A percentile compares a stretch with the other conserved stretches of the same genome.
phyloP scores from a whole-genome alignment of 1,284 basidiomycete genomes.

The Ganoderma meredithae region DNA sequence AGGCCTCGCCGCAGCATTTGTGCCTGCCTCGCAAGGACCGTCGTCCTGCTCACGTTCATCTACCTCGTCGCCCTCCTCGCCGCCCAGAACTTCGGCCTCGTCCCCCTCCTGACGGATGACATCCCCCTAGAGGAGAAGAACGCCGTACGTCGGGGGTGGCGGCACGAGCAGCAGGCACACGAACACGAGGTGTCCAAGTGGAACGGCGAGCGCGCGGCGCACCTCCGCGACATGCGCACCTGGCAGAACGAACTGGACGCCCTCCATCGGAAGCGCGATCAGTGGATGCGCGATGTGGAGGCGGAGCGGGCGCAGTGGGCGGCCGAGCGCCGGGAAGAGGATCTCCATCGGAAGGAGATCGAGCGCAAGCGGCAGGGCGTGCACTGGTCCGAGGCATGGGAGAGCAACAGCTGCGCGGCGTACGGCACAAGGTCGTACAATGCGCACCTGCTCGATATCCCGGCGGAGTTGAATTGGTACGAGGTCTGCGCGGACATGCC shows the following conservation, averaged over 20 bases:
- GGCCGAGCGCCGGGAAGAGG: conserved; percentile 17
- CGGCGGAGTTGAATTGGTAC: conserved; percentile 24
- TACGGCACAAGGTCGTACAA: conserved; percentile 32
- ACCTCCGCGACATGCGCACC: conserved; percentile 12
- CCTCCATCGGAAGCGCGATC: conserved; percentile 8
- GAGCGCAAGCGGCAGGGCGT: conserved; percentile 27
- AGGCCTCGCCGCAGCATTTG: not conserved
- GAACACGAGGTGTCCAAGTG: conserved; percentile 9
- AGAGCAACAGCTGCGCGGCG: conserved; percentile 23
- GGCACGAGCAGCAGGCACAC: conserved; percentile 11
- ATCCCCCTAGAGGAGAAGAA: conserved; percentile 9
- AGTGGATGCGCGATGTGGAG: conserved; percentile 11
- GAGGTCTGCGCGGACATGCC: conserved; percentile 33
- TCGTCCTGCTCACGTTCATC: not conserved
- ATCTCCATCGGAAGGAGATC: conserved; percentile 25
- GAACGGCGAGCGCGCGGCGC: conserved; percentile 18
- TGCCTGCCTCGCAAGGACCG: not conserved
- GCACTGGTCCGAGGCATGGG: conserved; percentile 29
- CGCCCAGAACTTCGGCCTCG: conserved; percentile 14
- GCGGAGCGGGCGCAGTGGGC: conserved; percentile 11
- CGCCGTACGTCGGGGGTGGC: conserved; percentile 11
- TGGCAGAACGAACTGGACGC: not conserved
- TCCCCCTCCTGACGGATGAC: conserved; percentile 16
- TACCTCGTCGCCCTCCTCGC: conserved; percentile 18
- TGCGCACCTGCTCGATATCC: conserved; percentile 27